Base-by-base conservation (phyloP, 257 asterid genomes). In the Gentiana straminea region DNA sequence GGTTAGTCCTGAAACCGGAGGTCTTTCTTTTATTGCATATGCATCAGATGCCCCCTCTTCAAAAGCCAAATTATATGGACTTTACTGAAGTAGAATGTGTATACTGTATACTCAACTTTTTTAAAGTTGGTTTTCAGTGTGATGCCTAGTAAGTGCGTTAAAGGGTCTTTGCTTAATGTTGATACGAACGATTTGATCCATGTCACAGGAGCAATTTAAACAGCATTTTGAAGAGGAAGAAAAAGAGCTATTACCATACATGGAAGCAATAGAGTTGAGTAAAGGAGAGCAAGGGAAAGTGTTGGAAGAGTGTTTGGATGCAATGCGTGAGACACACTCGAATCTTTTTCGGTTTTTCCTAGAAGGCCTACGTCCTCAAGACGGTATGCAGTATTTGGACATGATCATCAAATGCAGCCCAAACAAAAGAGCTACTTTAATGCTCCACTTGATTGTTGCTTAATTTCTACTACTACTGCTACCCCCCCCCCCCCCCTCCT, bases 351-450 rank as follows among this genome's bases (percentile, higher is more conserved):
- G 82, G 0, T 85, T 83, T 62, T 92, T 92, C 62, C 79, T 92
- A 78, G 97, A 92, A 68, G 99, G 99, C 24, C 84, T 92, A 33
- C 70, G 61, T 58, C 94, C 95, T 33, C 89, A 79, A n/a, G 99
- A 92, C 49, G 97, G 91, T 6, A 83, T 92, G 84, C 93, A 77
- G 44, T 88, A 92, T 79, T 79, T 92, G 66, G 94, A 81, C 56
- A 61, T 85, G 78, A 80, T 85, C 65, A 75, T 77, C 73, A 80
- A 71, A 74, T 83, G 80, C 69, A 77, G 90, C 33, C 88, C 85
- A 70, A 81, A 81, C 33, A 79, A 74, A 24, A 77, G 83, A 34
- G 94, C 81, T 7, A 73, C 94, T 4, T 76, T 78, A 37, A 88
- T 85, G 94, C 86, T 83, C 52, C 86, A 79, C 62, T 63, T 85